These are phyloP conservation scores for Zoysia matrella DNA, from an alignment of 202 grass and related monocot species.

Conservation along the genomic window DNA sequence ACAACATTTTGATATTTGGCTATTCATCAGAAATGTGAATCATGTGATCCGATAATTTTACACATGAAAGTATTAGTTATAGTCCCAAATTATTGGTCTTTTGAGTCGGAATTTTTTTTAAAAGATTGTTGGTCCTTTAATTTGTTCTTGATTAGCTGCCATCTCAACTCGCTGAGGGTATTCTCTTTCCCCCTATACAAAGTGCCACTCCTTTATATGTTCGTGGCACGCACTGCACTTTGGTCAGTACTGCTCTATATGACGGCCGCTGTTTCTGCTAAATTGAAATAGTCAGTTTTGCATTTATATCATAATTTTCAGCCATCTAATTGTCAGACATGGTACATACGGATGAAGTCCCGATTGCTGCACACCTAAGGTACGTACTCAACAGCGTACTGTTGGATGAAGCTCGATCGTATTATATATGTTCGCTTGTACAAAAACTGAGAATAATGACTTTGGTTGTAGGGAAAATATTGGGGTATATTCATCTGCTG, in stretches of 20 bases:
- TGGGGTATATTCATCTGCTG: constrained; percentile 68
- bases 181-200: neutral
- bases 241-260: neutral
- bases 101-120: too few species aligned
- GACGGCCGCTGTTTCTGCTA: neutral
- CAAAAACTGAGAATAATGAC: neutral
- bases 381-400: neutral
- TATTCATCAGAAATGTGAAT: neutral
- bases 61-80: neutral
- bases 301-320: neutral
- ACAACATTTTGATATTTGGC: too few species aligned
- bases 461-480: constrained; percentile 35
- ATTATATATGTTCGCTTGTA: neutral
- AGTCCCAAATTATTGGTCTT: neutral
- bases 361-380: neutral
- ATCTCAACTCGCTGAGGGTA: neutral
- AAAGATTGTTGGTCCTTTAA: neutral
- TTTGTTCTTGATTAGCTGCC: neutral
- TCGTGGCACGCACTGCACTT: neutral
- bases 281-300: neutral
- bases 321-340: neutral
- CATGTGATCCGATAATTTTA: neutral
- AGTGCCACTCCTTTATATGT: neutral
- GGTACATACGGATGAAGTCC: neutral
- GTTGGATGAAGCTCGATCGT: neutral